A percentile compares a stretch with the other conserved stretches of the same genome.
phyloP scores from a whole-genome alignment of 768 basidiomycete genomes.

The Leccinum broughii region DNA sequence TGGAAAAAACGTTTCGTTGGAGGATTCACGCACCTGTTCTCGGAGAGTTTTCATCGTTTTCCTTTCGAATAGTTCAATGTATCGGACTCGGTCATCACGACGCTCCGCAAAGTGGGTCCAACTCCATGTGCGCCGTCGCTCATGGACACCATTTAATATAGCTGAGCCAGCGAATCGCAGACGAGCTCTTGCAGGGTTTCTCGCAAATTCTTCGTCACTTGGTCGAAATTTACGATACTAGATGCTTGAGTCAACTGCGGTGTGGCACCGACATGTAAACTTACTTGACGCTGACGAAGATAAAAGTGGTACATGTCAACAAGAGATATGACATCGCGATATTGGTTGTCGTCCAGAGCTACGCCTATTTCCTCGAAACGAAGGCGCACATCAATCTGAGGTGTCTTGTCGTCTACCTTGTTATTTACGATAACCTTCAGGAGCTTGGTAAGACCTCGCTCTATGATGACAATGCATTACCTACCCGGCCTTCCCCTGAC shows the following conservation, averaged over 20 bases:
- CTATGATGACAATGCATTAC: conserved; percentile 20
- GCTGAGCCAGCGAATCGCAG: conserved; percentile 78
- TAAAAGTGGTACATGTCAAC: conserved; percentile 98
- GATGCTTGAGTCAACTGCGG: conserved; percentile 11
- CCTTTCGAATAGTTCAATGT: conserved; percentile 83
- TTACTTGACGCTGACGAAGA: conserved; percentile 76
- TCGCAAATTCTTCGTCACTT: conserved; percentile 53
- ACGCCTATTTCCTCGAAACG: conserved; percentile 93
- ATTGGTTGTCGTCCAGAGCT: conserved; percentile 90
- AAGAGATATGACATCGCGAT: conserved; percentile 88
- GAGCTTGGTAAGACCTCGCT: conserved; percentile 6
- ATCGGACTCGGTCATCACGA: conserved; percentile 81
- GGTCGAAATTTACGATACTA: conserved; percentile 84
- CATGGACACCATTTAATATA: conserved; percentile 79
- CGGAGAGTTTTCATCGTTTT: conserved; percentile 56
- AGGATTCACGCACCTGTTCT: conserved; percentile 49
- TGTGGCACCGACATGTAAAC: conserved; percentile 10
- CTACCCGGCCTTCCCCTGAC: conserved; percentile 87
- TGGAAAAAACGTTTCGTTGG: background rate
- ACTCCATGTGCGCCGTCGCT: conserved; percentile 83
- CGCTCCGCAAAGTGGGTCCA: conserved; percentile 90
- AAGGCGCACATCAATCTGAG: conserved; percentile 85
- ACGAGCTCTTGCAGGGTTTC: conserved; percentile 65
- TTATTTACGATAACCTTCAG: conserved; percentile 79
- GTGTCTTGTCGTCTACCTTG: conserved; percentile 66